A percentile compares a stretch with the other conserved stretches of the same genome.
Evolutionary conservation across 371 early-diverging fungal genomes (phyloP).

Genomic region (Mortierella sp.): DNA sequence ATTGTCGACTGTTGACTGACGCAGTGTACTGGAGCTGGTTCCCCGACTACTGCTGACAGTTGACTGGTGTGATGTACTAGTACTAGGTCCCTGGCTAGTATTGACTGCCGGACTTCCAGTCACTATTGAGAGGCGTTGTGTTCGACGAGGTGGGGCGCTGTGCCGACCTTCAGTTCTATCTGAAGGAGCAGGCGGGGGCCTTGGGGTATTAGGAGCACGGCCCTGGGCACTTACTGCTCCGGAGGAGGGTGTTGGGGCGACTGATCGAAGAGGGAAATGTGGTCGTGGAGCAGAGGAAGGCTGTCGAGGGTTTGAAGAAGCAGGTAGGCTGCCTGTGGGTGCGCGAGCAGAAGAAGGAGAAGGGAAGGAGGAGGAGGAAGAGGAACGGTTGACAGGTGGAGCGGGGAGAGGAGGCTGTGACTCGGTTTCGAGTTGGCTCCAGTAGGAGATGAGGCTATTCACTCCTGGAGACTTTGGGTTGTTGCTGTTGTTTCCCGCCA

Average conservation of each 20-base stretch:
- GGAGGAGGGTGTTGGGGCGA: slow-evolving; percentile 26
- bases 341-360: background rate
- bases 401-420: slow-evolving; percentile 4
- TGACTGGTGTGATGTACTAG: slow-evolving; percentile 16
- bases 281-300: slow-evolving; percentile 9
- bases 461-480: slow-evolving; percentile 37
- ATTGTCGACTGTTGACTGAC: background rate
- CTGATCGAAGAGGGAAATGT: slow-evolving; percentile 45
- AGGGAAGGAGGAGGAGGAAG: background rate
- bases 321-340: background rate
- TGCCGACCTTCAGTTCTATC: too few relatives aligned
- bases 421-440: slow-evolving; percentile 35
- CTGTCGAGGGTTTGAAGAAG: background rate
- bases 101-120: background rate
- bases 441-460: slow-evolving; percentile 49
- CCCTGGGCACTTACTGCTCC: background rate
- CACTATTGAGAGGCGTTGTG: too few relatives aligned
- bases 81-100: slow-evolving; percentile 6
- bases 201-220: background rate
- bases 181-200: slow-evolving; percentile 14
- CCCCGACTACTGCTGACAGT: background rate
- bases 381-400: background rate
- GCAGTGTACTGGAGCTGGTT: slow-evolving; percentile 16
- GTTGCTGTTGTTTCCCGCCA: slow-evolving; percentile 17
- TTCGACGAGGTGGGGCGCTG: too few relatives aligned